These are phyloP conservation scores for Chrysosporium keratinophilum DNA, from an alignment of 2,329 filamentous ascomycete genomes.

Conservation along the genomic window DNA sequence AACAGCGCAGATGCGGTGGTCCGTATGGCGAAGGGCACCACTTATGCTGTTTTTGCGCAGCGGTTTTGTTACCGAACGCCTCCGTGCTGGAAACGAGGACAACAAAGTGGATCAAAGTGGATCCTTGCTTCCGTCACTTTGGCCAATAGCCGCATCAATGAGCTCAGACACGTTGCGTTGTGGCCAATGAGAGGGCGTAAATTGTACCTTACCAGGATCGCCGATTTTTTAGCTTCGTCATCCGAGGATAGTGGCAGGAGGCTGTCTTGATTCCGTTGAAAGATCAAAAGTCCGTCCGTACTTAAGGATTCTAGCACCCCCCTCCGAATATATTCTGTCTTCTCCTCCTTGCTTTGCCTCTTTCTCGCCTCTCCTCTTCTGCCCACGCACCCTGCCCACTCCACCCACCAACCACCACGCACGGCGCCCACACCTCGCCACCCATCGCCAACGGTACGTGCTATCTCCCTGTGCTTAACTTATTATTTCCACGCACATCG, in stretches of 20 bases:
- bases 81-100: background rate
- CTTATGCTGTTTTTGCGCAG: constrained; percentile 4
- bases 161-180: constrained; percentile 20
- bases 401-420: constrained; percentile 12
- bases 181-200: constrained; percentile 25
- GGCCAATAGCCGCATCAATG: constrained; percentile 21
- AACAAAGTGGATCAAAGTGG: constrained; percentile 1
- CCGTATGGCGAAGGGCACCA: constrained; percentile 4
- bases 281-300: constrained; percentile 27
- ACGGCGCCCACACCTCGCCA: background rate
- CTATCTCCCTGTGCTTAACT: background rate
- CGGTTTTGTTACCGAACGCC: constrained; percentile 6
- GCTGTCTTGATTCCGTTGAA: constrained; percentile 22
- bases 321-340: constrained; percentile 28
- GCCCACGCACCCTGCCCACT: constrained; percentile 18
- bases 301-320: constrained; percentile 36
- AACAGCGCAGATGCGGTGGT: background rate
- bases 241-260: constrained; percentile 31
- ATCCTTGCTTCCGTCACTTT: constrained; percentile 7
- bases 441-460: constrained; percentile 9
- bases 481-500: constrained; percentile 9
- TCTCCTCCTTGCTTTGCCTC: constrained; percentile 23
- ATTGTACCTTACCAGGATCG: constrained; percentile 28
- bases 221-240: constrained; percentile 27
- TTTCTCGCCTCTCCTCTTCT: constrained; percentile 15